Evolutionary conservation across 352 stramenopile species (phyloP).

Genomic region (Phytophthora fragariae): DNA sequence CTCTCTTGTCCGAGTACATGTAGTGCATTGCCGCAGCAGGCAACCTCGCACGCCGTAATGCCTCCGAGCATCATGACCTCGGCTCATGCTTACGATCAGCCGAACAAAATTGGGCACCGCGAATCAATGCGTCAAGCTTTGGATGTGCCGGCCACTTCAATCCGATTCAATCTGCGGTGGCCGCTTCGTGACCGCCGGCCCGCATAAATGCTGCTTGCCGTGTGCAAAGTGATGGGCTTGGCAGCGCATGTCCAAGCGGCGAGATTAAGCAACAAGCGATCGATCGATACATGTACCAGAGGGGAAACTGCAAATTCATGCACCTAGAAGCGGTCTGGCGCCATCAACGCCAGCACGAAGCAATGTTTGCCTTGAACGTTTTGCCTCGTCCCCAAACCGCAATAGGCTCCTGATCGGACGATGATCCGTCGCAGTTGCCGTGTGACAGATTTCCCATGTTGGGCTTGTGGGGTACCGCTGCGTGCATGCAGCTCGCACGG

Average conservation of each 20-base stretch:
- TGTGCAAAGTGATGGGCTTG: background rate
- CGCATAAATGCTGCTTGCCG: constrained; percentile 3
- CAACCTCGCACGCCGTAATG: background rate
- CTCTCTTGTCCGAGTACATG: background rate
- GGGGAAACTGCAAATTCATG: too few relatives aligned
- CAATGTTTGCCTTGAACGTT: too few relatives aligned
- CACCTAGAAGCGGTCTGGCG: background rate
- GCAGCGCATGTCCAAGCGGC: constrained; percentile 14
- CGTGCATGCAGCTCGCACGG: background rate
- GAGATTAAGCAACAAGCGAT: background rate
- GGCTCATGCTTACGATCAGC: background rate
- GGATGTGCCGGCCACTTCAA: constrained; percentile 12
- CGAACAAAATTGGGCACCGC: constrained; percentile 9
- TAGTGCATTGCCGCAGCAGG: background rate
- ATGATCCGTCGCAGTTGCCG: background rate
- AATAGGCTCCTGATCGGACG: background rate
- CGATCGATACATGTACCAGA: background rate
- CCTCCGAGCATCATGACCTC: constrained; percentile 6
- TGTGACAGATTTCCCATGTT: background rate
- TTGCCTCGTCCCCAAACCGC: background rate
- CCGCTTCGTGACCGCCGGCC: constrained; percentile 1
- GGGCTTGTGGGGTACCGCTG: background rate
- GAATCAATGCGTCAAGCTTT: background rate
- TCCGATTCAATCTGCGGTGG: constrained; percentile 14
- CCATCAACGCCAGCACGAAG: background rate